Percentiles rank a stretch among this genome's conserved stretches.
Conservation (phyloP, 2,329 filamentous ascomycete genomes). For the Alternaria rosae region DNA sequence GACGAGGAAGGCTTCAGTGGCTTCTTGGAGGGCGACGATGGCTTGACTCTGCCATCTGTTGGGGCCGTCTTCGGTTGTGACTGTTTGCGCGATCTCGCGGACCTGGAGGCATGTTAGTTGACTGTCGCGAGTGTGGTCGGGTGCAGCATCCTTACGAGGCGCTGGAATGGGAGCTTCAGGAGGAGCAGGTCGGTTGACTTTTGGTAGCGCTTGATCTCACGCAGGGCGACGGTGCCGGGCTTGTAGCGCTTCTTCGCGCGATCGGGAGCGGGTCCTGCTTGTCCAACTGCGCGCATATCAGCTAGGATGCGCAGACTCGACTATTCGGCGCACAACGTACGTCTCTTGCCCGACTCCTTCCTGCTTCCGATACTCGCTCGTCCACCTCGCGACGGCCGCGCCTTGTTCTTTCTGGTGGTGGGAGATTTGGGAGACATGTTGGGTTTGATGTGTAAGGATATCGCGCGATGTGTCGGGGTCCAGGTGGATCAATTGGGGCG, state of each 20-base stretch:
- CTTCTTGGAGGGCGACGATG: slow-evolving; percentile 97
- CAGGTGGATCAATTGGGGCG: not conserved
- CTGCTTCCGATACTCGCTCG: slow-evolving; percentile 25
- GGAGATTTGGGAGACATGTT: slow-evolving; percentile 34
- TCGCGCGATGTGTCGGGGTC: not conserved
- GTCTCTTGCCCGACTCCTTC: slow-evolving; percentile 29
- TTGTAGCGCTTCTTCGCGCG: slow-evolving; percentile 54
- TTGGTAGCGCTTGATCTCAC: slow-evolving; percentile 98
- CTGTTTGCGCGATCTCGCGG: slow-evolving; percentile 70
- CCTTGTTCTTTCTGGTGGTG: slow-evolving; percentile 38
- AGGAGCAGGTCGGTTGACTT: slow-evolving; percentile 96
- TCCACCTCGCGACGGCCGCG: slow-evolving; percentile 44
- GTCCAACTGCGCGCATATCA: slow-evolving; percentile 30
- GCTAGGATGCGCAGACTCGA: not conserved
- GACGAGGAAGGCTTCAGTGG: slow-evolving; percentile 97
- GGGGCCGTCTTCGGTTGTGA: slow-evolving; percentile 75
- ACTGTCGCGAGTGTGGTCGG: not conserved
- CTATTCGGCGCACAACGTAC: slow-evolving; percentile 16
- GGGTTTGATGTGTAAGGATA: not conserved
- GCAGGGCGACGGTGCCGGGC: slow-evolving; percentile 86
- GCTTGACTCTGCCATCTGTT: slow-evolving; percentile 89
- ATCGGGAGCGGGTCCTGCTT: slow-evolving; percentile 44
- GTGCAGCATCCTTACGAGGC: slow-evolving; percentile 65
- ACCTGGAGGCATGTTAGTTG: slow-evolving; percentile 69
- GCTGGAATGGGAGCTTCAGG: slow-evolving; percentile 97